Evolutionary conservation across 768 basidiomycete genomes (phyloP), one percentile per base, ranked within the genome.

Genomic region (Phylloporus sp.): DNA sequence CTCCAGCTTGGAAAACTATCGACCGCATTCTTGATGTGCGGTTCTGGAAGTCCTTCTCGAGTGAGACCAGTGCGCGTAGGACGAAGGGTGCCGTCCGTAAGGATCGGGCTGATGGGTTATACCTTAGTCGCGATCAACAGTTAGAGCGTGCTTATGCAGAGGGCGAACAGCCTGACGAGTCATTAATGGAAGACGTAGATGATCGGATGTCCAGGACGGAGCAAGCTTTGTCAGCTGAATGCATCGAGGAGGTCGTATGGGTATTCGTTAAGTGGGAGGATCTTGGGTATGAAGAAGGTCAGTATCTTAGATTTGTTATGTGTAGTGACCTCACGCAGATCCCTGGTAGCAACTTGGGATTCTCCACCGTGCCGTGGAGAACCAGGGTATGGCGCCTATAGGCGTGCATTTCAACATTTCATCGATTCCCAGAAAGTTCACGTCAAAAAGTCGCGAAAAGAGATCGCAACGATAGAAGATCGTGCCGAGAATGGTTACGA

Each of bases 231-330:
- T 73, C 31, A 47, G 66, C 69, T 27, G 70, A 80, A 5, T 76
- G 87, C 59, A 77, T 84, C 26, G 72, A 80, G 34, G 68, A 79
- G 45, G 81, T 95, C 29, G 75, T 83, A 18, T 93, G 89, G 86
- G 82, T 80, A 12, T 94, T 94, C 65, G 76, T 92, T 58, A 99
- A 98, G 67, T 98, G 95, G 95, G 76, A 83, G 39, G 93, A 93
- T 55, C 75, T 97, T 24, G 84, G 88, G n/a, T 97, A 98, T 55
- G 88, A 95, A 20, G 88, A 93, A 75, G 85, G 95, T 91, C 51
- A 47, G 80, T 64, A 52, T 43, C 36, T 39, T 23, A 32, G 22
- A 34, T 11, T 46, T 32, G 16, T 35, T 27, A 6, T 34, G 18
- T 43, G 24, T 16, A 8, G 16, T 10, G 2, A 38, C n/a, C 43